Evolutionary conservation across 176 grass and related monocot species (phyloP).

Genomic region (Microstegium vimineum): DNA sequence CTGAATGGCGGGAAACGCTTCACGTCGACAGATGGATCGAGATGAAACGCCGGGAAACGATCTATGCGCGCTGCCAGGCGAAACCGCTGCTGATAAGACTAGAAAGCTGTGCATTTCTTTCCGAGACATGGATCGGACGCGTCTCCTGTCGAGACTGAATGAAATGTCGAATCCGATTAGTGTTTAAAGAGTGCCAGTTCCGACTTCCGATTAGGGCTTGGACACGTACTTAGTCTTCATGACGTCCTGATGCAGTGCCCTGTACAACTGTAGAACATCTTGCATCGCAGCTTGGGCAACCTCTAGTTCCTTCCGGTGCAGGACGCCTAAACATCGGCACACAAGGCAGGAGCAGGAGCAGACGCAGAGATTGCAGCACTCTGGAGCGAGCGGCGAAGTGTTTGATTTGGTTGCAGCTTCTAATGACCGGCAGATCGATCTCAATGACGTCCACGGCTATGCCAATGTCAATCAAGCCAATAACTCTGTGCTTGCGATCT

Average conservation of each 20-base stretch:
- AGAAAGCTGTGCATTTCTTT: not conserved
- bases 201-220: not conserved
- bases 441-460: not conserved
- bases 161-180: not conserved
- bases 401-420: slow-evolving; percentile 16
- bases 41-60: slow-evolving; percentile 1
- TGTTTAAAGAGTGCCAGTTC: too few species aligned
- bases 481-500: not conserved
- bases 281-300: not conserved
- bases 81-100: not conserved
- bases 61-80: not conserved
- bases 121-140: not conserved
- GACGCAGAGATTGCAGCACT: not conserved
- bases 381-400: not conserved
- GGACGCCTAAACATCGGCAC: not conserved
- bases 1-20: slow-evolving; percentile 40
- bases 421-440: not conserved
- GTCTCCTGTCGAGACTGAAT: not conserved
- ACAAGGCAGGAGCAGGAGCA: not conserved
- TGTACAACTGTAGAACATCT: not conserved
- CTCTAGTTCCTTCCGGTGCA: not conserved
- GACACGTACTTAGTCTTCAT: too few species aligned
- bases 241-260: too few species aligned
- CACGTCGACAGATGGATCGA: slow-evolving; percentile 16
- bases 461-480: not conserved